phyloP scores from a whole-genome alignment of 805 yeast species.

The Kluyveromyces aestuarii region DNA sequence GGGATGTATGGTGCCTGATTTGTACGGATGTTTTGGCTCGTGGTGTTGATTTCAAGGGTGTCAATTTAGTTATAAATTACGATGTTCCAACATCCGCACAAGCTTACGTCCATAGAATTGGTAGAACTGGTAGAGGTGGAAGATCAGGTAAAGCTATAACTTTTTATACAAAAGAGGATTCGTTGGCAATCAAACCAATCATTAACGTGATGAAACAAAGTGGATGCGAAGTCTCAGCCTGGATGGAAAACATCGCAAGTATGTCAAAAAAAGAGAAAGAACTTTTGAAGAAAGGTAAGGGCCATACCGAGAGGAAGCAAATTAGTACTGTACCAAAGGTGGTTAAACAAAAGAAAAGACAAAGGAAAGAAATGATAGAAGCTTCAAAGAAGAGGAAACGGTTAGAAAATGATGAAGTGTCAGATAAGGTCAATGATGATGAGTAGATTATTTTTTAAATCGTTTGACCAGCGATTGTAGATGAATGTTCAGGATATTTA shows the following conservation, averaged over 20 bases:
- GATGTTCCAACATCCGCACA: constrained; percentile 94
- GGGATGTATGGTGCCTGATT: constrained; percentile 91
- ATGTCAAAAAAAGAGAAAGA: constrained; percentile 56
- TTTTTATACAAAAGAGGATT: constrained; percentile 86
- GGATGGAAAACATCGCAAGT: constrained; percentile 74
- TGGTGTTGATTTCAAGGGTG: constrained; percentile 96
- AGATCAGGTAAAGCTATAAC: constrained; percentile 82
- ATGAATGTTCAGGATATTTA: not conserved
- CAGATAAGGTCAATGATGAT: not conserved
- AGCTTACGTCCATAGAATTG: constrained; percentile 94
- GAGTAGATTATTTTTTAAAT: not conserved
- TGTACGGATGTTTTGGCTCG: constrained; percentile 94
- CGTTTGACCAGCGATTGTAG: not conserved
- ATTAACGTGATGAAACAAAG: constrained; percentile 94
- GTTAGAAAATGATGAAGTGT: not conserved
- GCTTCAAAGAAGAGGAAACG: constrained; percentile 59
- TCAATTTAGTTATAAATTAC: constrained; percentile 87
- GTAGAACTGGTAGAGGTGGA: constrained; percentile 97
- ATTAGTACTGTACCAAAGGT: constrained; percentile 80
- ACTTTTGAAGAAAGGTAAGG: constrained; percentile 44
- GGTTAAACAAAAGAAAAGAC: constrained; percentile 54
- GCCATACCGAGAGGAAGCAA: constrained; percentile 45
- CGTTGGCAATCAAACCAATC: constrained; percentile 64
- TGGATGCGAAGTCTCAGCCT: constrained; percentile 61
- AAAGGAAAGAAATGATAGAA: constrained; percentile 60